A percentile compares a stretch with the other conserved stretches of the same genome.
Evolutionary conservation across 1,139 yeast genomes (phyloP).

Genomic region (Candida sp.): DNA sequence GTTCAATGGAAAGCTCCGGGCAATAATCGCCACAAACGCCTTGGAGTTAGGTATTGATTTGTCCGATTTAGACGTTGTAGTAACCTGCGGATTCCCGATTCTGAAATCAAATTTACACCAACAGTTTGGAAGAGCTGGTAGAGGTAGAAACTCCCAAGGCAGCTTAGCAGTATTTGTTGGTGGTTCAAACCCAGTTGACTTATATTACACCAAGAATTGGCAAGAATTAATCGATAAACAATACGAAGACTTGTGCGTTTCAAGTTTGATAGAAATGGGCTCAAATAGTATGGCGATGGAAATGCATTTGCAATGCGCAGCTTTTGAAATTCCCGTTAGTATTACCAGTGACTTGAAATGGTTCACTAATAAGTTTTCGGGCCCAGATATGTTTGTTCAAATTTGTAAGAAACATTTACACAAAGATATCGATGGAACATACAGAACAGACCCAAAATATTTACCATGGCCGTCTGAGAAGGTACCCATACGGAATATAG

Average conservation of each 20-base stretch:
- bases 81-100: constrained; percentile 89
- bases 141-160: constrained; percentile 66
- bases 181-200: constrained; percentile 83
- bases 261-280: constrained; percentile 32
- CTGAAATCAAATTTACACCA: constrained; percentile 87
- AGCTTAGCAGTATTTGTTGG: constrained; percentile 77
- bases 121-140: constrained; percentile 95
- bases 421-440: constrained; percentile 50
- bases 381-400: constrained; percentile 21
- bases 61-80: constrained; percentile 86
- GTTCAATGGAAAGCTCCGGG: constrained; percentile 82
- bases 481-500: constrained; percentile 79
- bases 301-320: constrained; percentile 92
- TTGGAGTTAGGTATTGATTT: constrained; percentile 93
- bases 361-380: constrained; percentile 34
- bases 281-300: constrained; percentile 50
- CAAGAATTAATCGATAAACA: constrained; percentile 50
- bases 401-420: constrained; percentile 44
- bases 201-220: constrained; percentile 74
- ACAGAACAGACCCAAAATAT: constrained; percentile 55
- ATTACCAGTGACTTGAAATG: constrained; percentile 51
- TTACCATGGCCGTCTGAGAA: constrained; percentile 78
- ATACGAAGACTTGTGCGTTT: constrained; percentile 45
- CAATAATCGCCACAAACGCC: constrained; percentile 93
- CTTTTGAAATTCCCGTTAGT: constrained; percentile 72